A percentile compares a stretch with the other conserved stretches of the same genome.
Evolutionary conservation across 345 rosid species (phyloP).

Genomic region (Gossypioides kirkii): DNA sequence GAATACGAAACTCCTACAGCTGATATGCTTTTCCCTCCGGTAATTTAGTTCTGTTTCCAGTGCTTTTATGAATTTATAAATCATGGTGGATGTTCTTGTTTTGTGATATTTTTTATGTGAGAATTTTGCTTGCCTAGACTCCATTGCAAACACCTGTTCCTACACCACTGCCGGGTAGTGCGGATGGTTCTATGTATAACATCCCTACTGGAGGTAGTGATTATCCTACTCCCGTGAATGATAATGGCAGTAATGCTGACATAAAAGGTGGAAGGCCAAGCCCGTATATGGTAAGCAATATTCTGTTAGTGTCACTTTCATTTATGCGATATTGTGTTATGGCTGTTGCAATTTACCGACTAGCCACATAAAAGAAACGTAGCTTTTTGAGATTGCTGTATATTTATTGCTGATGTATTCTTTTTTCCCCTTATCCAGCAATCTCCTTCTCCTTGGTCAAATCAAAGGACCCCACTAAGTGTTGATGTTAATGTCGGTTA

Average conservation of each 20-base stretch:
- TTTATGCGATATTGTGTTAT: neutral
- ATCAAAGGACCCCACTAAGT: conserved; percentile 56
- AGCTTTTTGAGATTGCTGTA: conserved; percentile 3
- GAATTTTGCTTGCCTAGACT: conserved; percentile 44
- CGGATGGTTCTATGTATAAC: conserved; percentile 78
- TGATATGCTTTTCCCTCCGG: conserved; percentile 92
- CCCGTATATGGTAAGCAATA: conserved; percentile 61
- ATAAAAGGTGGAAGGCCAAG: conserved; percentile 71
- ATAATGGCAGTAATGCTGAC: conserved; percentile 51
- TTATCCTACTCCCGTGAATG: conserved; percentile 75
- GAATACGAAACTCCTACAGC: conserved; percentile 98
- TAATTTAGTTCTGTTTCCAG: conserved; percentile 22
- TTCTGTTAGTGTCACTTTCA: neutral
- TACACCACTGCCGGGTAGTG: conserved; percentile 73
- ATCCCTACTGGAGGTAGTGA: conserved; percentile 84
- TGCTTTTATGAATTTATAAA: conserved; percentile 4
- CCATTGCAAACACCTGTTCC: conserved; percentile 82
- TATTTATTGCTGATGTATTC: neutral
- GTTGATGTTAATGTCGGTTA: conserved; percentile 96
- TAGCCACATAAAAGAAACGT: neutral
- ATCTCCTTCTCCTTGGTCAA: conserved; percentile 87
- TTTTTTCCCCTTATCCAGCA: conserved; percentile 39
- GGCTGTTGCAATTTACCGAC: neutral
- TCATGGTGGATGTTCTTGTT: neutral
- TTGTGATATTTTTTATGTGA: conserved; percentile 9